Evolutionary conservation across 108 stramenopile species (phyloP), one percentile per base, ranked within the genome.

Genomic region (Cyclotella choctawhatcheeana): DNA sequence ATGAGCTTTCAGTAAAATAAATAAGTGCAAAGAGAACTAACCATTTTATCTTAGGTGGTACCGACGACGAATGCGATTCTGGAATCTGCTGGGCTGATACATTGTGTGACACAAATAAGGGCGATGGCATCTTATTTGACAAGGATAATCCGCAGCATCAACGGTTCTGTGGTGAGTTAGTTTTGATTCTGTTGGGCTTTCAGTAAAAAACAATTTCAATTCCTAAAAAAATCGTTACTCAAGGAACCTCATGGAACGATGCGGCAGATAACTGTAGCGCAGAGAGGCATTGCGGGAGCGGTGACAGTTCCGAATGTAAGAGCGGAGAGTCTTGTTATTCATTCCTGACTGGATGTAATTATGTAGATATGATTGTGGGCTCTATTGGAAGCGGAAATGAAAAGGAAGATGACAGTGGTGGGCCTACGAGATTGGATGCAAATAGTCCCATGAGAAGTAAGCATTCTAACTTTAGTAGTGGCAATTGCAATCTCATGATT

Each of bases 71-170:
- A 48, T 72, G 71, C 71, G 59, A 45, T 43, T 34, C 71, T 3
- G 71, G 69, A 14, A 65, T 64, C 44, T 79, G 78, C 43, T 79
- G 70, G 65, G 78, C 65, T 8, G 65, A 67, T 16, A 71, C 71
- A 4, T 50, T 31, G 25, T 67, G 58, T 18, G 67, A 79, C 58
- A 61, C 70, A 17, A 18, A 35, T 44, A 55, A 72, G 4, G 70
- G 78, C 32, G 58, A 71, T 43, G 71, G 70, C 14, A 51, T 64
- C 20, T 44, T 65, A 18, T 73, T 56, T 48, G 31, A 64, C n/a
- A 10, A 30, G 26, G 61, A 73, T 14, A 25, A 73, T 31, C 72
- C 72, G n/a, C 22, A 31, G 2, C 70, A 78, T 67, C 51, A 32
- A 44, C 64, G 69, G 33, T 78, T 78, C 29, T 78, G 77, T 35